Evolutionary conservation across 2,329 filamentous ascomycete species (phyloP), one percentile per base, ranked within the genome.

Genomic region (Aspergillus sp.): DNA sequence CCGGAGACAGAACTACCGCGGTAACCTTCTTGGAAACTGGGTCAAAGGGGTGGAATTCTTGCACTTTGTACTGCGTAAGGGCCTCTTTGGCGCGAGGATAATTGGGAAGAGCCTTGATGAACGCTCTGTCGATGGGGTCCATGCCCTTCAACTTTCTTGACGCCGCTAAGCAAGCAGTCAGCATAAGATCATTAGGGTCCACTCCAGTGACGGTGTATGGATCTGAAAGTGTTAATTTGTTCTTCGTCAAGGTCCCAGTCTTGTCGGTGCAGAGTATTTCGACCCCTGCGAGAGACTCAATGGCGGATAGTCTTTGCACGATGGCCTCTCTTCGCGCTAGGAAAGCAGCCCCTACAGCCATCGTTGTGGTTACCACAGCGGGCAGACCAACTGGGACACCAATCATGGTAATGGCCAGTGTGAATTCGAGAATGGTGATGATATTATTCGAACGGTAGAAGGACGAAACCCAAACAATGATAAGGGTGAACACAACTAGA

Each of bases 71-170:
- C 82, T 92, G 91, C 81, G 87, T 87, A 58, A 96, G 86, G 58
- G 91, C 89, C 64, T 82, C 79, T 85, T 95, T 96, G 80, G 91
- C 92, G 66, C 87, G 87, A 65, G 92, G 92, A 77, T 96, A 96
- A 82, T 84, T 89, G 75, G 87, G 87, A 66, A 96, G 87, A 23
- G 90, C 86, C 83, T 95, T 96, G 70, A 96, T 85, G 84, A 96
- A 96, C 75, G 92, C 92, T 85, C 94, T 95, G 85, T 96, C 93
- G 71, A 96, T 96, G 69, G 93, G 91, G 76, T 96, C 92, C 67
- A 96, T 93, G 83, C 92, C 92, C 85, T 96, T 96, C 86, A 93
- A 94, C 87, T 95, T 96, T 82, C 92, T 91, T 69, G 90, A 94
- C 66, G 92, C 92, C 73, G 92, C 92, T 73, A 96, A 82, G 78